Base-by-base conservation (phyloP, 2,329 filamentous ascomycete species). In the Aspergillus texensis region DNA sequence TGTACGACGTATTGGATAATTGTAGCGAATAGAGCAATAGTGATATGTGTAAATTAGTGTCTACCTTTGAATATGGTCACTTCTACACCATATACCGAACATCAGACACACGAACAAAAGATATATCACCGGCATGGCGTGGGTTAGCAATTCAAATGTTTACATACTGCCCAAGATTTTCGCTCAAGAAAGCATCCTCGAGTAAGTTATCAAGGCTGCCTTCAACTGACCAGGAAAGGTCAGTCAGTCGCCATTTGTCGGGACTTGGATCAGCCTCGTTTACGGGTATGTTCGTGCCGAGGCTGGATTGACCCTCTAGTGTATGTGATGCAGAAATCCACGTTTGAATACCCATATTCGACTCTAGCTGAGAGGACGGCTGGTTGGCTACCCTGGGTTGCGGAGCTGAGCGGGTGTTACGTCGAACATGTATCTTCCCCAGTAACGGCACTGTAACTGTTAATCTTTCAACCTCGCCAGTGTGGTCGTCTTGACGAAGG, bases 401-500 rank as follows among this genome's bases (percentile, higher is more conserved):
- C n/a, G 43, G 46, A 21, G 8, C 10, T 26, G 28, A 34, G 21
- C 52, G 54, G 3, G 50, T 3, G 14, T 69, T 69, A 5, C 67
- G 66, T n/a, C 66, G 61, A 48, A 69, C 58, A 28, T 68, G 66
- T 2, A 69, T 56, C 26, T 65, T 69, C 26, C 67, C 67, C 2
- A 69, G 56, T 1, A 69, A 61, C 6, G 67, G 67, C 4, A 69
- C 67, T n/a, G 64, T 62, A 21, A 68, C 24, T 2, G 66, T 64
- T 41, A 69, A 14, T 34, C 62, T 60, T 48, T 62, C 57, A 6
- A 46, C 48, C 9, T 41, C 39, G 6, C 30, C 26, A 11, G 32
- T 21, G 19, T 12, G 10, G 16, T 62, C 55, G 3, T 68, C 67
- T 34, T 62, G 62, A 26, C 59, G 57, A 9, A 69, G 56, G 26